phyloP scores from a whole-genome alignment of 1,139 yeast species.

The Pichia terricola region DNA sequence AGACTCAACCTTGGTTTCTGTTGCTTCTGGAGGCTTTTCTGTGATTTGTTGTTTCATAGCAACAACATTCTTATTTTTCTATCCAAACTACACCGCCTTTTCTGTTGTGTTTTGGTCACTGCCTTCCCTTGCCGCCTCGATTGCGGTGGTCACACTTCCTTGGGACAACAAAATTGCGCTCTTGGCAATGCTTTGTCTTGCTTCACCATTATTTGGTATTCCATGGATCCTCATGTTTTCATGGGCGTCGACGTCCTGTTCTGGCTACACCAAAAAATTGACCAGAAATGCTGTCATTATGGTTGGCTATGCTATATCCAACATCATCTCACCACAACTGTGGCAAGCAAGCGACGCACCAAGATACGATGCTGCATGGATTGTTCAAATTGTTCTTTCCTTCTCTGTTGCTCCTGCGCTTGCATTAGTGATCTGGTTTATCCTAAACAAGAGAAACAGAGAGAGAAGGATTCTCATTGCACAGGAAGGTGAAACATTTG shows the following conservation, averaged over 20 bases:
- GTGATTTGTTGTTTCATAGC: conserved; percentile 18
- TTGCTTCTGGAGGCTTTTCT: conserved; percentile 24
- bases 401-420: conserved; percentile 34
- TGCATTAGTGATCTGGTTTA: conserved; percentile 30
- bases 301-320: conserved; percentile 31
- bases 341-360: conserved; percentile 35
- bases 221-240: conserved; percentile 31
- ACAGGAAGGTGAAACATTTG: conserved; percentile 11
- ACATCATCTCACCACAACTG: conserved; percentile 38
- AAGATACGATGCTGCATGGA: conserved; percentile 40
- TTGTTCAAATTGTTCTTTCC: conserved; percentile 41
- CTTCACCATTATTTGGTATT: background rate
- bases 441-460: conserved; percentile 31
- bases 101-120: conserved; percentile 31
- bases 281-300: conserved; percentile 33
- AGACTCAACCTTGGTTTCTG: conserved; percentile 42
- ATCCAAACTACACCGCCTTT: conserved; percentile 26
- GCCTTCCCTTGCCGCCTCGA: conserved; percentile 37
- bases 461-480: conserved; percentile 22
- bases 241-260: conserved; percentile 29
- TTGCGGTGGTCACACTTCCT: conserved; percentile 34
- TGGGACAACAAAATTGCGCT: conserved; percentile 34
- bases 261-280: conserved; percentile 34
- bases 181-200: conserved; percentile 1
- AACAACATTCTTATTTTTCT: conserved; percentile 14